A percentile compares a stretch with the other conserved stretches of the same genome.
These are phyloP conservation scores for Fusarium nanum DNA, from an alignment of 2,329 filamentous ascomycete genomes.

Conservation along the genomic window DNA sequence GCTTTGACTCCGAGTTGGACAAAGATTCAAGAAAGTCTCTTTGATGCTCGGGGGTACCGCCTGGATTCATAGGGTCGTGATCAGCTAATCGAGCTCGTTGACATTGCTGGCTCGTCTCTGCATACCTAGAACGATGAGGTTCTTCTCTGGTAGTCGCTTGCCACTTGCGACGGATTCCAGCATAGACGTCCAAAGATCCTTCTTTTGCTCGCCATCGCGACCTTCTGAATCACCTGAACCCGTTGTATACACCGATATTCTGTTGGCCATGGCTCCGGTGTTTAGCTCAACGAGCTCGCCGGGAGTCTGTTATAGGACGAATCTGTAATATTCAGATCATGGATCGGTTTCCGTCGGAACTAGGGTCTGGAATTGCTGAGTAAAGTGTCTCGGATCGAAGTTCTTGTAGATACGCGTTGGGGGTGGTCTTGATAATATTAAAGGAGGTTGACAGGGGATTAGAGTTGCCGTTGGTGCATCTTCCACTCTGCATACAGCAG, in stretches of 20 bases:
- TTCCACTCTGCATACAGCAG: slow-evolving; percentile 36
- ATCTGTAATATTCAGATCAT: slow-evolving; percentile 30
- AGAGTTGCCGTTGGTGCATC: slow-evolving; percentile 47
- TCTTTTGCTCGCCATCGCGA: slow-evolving; percentile 77
- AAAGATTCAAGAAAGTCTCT: slow-evolving; percentile 81
- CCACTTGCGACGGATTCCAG: slow-evolving; percentile 90
- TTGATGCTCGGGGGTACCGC: slow-evolving; percentile 85
- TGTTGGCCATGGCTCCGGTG: slow-evolving; percentile 62
- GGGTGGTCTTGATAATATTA: slow-evolving; percentile 37
- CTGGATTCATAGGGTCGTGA: slow-evolving; percentile 56
- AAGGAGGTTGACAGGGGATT: slow-evolving; percentile 34
- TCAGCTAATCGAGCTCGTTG: slow-evolving; percentile 44
- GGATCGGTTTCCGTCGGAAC: slow-evolving; percentile 1
- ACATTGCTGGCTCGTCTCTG: neutral
- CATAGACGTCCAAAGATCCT: slow-evolving; percentile 95
- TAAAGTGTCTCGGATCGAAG: neutral
- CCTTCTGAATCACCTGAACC: slow-evolving; percentile 66
- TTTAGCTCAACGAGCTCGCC: slow-evolving; percentile 33
- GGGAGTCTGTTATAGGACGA: slow-evolving; percentile 8
- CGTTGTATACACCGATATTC: slow-evolving; percentile 69
- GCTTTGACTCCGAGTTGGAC: slow-evolving; percentile 64
- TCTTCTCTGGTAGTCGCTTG: slow-evolving; percentile 91
- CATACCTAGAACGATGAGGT: slow-evolving; percentile 84
- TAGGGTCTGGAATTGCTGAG: slow-evolving; percentile 7
- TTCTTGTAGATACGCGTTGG: slow-evolving; percentile 34